Evolutionary conservation across 2,329 filamentous ascomycete species (phyloP).

Genomic region (Colletotrichum higginsianum): DNA sequence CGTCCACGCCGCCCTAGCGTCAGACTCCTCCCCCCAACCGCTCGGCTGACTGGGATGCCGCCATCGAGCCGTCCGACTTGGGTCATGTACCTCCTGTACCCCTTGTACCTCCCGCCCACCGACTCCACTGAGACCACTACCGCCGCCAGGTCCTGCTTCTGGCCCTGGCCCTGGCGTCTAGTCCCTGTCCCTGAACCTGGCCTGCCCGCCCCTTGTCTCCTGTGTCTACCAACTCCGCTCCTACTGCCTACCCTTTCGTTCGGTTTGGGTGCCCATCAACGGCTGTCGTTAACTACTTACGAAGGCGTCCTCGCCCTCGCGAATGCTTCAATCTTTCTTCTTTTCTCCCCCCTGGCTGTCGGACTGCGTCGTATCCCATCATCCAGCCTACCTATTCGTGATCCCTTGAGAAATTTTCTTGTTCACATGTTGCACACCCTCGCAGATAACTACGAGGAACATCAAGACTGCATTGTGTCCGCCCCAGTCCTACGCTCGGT

Average conservation of each 20-base stretch:
- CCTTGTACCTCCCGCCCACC: conserved; percentile 41
- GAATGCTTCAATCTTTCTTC: neutral
- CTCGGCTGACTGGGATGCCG: conserved; percentile 39
- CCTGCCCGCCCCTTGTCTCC: conserved; percentile 24
- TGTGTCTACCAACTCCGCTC: conserved; percentile 29
- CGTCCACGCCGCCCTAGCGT: conserved; percentile 23
- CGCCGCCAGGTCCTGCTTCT: conserved; percentile 34
- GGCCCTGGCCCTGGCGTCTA: conserved; percentile 36
- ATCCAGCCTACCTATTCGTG: neutral
- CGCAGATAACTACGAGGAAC: neutral
- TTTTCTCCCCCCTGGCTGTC: neutral
- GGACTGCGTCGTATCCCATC: neutral
- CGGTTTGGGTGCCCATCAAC: conserved; percentile 26
- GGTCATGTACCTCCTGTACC: conserved; percentile 37
- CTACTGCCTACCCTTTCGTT: conserved; percentile 34
- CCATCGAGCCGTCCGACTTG: conserved; percentile 32
- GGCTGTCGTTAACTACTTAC: conserved; percentile 36
- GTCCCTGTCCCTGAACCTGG: conserved; percentile 39
- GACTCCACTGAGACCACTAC: conserved; percentile 36
- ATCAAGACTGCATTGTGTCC: neutral
- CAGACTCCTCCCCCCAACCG: conserved; percentile 29
- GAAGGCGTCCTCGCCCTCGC: conserved; percentile 15
- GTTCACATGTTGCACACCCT: too few relatives aligned
- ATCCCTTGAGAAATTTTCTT: neutral
- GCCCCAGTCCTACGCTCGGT: conserved; percentile 15